These are phyloP conservation scores for Flueggea neowawraea DNA, from an alignment of 441 rosid genomes.

Conservation along the genomic window DNA sequence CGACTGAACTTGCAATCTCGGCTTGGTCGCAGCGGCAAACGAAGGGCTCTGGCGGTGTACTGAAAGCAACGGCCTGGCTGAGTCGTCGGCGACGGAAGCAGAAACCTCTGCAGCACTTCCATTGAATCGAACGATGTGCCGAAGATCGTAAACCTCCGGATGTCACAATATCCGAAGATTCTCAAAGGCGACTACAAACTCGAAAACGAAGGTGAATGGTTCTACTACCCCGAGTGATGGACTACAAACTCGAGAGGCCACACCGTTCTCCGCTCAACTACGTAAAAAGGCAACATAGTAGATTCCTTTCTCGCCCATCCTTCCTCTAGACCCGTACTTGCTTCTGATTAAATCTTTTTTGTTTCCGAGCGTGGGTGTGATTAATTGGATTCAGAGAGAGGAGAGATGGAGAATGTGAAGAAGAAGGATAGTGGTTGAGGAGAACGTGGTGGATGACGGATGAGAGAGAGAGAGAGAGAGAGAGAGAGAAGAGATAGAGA, in stretches of 20 bases:
- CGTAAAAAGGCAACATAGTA: constrained; percentile 70
- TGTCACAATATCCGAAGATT: constrained; percentile 31
- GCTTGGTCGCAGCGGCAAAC: too few relatives aligned
- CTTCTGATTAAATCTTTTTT: too few relatives aligned
- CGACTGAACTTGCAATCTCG: too few relatives aligned
- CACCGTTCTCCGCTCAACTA: constrained; percentile 45
- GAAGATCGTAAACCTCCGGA: constrained; percentile 20
- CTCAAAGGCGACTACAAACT: constrained; percentile 24
- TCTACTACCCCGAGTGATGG: constrained; percentile 87
- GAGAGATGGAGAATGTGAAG: too few relatives aligned
- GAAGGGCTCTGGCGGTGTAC: too few relatives aligned
- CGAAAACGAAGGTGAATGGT: constrained; percentile 89
- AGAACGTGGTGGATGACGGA: too few relatives aligned
- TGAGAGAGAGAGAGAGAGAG: too few relatives aligned
- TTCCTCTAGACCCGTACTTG: constrained; percentile 72
- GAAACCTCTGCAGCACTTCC: too few relatives aligned
- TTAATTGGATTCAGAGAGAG: background rate
- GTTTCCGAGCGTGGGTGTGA: background rate
- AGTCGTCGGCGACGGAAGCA: too few relatives aligned
- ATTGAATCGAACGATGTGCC: constrained; percentile 28
- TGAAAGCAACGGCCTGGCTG: too few relatives aligned
- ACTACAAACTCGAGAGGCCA: constrained; percentile 39
- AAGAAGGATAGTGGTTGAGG: too few relatives aligned
- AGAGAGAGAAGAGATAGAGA: too few relatives aligned
- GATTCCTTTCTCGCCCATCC: constrained; percentile 73